Percentiles rank a stretch among this genome's conserved stretches.
Evolutionary conservation across 2,329 filamentous ascomycete genomes (phyloP).

Genomic region (Xylariomycetidae sp.): DNA sequence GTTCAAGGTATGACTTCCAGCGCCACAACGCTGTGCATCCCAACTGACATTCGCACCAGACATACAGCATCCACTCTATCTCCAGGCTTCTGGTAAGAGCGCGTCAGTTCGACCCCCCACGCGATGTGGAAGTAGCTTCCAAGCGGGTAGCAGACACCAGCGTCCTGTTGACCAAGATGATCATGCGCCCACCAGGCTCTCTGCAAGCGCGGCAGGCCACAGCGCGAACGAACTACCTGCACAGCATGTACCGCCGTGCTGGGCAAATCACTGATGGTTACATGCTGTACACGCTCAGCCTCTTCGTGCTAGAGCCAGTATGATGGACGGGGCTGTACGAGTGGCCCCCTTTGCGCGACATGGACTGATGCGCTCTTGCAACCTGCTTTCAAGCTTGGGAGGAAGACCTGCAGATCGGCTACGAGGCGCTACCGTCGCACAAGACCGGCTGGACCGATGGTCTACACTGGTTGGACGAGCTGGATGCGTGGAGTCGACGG

Average conservation of each 20-base stretch:
- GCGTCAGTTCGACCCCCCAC: too few species aligned
- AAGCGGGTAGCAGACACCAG: conserved; percentile 49
- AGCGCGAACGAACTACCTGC: conserved; percentile 59
- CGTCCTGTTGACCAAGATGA: conserved; percentile 42
- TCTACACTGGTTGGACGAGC: conserved; percentile 10
- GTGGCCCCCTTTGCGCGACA: conserved; percentile 47
- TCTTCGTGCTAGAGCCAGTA: conserved; percentile 51
- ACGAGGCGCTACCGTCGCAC: conserved; percentile 25
- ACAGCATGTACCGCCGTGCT: conserved; percentile 47
- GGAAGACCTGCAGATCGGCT: conserved; percentile 48
- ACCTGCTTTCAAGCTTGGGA: conserved; percentile 53
- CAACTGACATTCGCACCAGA: too few species aligned
- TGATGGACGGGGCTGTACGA: conserved; percentile 49
- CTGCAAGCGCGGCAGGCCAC: conserved; percentile 44
- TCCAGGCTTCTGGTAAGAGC: too few species aligned
- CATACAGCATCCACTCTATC: too few species aligned
- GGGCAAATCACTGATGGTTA: conserved; percentile 57
- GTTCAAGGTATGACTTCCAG: too few species aligned
- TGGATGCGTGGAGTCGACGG: conserved; percentile 6
- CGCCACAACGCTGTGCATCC: too few species aligned
- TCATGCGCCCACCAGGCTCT: conserved; percentile 35
- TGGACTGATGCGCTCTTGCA: conserved; percentile 51
- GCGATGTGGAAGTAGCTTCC: too few species aligned
- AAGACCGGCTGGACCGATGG: conserved; percentile 4
- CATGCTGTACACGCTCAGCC: conserved; percentile 58